A percentile compares a stretch with the other conserved stretches of the same genome.
Conservation (phyloP, 1,139 yeast species). For the Saccharomyces hybrid region DNA sequence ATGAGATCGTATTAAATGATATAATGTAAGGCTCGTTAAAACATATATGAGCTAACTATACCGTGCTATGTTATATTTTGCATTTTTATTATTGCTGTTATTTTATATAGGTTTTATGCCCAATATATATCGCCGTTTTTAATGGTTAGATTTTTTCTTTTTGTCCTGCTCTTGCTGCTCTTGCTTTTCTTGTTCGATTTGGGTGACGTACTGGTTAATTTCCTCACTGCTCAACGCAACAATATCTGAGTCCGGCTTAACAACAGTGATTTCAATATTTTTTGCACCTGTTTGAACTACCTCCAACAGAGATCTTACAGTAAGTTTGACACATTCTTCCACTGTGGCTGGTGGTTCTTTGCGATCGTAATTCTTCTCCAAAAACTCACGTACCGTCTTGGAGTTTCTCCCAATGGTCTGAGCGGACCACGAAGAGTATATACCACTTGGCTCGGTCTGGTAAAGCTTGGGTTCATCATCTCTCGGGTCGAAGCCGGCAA, state of each 20-base stretch:
- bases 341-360: conserved; percentile 57
- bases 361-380: conserved; percentile 71
- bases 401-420: conserved; percentile 94
- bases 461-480: conserved; percentile 76
- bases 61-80: background rate
- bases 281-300: conserved; percentile 98
- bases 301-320: conserved; percentile 82
- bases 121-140: conserved; percentile 1
- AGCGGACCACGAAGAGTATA: conserved; percentile 98
- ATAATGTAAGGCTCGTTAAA: background rate
- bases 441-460: conserved; percentile 97
- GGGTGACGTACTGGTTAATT: conserved; percentile 67
- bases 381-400: conserved; percentile 89
- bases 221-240: conserved; percentile 59
- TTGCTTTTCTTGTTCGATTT: conserved; percentile 78
- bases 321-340: conserved; percentile 69
- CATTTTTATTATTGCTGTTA: background rate
- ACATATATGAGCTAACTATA: background rate
- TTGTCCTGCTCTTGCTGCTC: conserved; percentile 75
- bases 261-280: conserved; percentile 86
- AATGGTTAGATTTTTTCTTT: conserved; percentile 42
- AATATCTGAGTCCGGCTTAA: conserved; percentile 57
- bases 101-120: background rate
- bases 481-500: conserved; percentile 91
- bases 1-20: background rate